Conservation (phyloP, 1,139 yeast genomes). For the Pichia sp. region DNA sequence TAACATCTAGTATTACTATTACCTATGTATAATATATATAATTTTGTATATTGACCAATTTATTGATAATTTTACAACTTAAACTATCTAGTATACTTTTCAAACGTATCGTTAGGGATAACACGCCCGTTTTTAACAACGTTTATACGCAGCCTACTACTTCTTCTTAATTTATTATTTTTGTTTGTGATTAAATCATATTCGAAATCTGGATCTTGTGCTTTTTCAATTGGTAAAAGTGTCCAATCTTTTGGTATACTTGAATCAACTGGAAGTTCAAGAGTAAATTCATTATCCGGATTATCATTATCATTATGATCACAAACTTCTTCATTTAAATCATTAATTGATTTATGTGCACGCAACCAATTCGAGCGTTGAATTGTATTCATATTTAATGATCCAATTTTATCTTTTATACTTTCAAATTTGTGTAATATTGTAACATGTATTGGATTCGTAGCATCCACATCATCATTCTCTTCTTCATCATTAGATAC, state of each 20-base stretch:
- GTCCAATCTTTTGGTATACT: constrained; percentile 9
- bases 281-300: constrained; percentile 1
- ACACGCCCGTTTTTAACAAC: constrained; percentile 2
- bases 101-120: neutral
- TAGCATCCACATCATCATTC: neutral
- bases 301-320: neutral
- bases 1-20: neutral
- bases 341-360: neutral
- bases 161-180: neutral
- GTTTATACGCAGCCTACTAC: neutral
- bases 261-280: constrained; percentile 1
- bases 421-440: neutral
- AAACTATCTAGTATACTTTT: neutral
- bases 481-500: neutral
- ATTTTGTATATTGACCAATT: constrained; percentile 9
- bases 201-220: neutral
- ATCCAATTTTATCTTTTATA: neutral
- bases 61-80: neutral
- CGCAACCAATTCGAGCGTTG: constrained; percentile 1
- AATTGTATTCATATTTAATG: constrained; percentile 1
- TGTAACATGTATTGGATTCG: neutral
- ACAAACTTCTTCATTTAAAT: neutral
- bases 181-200: neutral
- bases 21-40: constrained; percentile 12
- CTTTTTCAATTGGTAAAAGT: constrained; percentile 3